Base-by-base conservation (phyloP, 306 rosid genomes). In the Ochetophila trinervis region DNA sequence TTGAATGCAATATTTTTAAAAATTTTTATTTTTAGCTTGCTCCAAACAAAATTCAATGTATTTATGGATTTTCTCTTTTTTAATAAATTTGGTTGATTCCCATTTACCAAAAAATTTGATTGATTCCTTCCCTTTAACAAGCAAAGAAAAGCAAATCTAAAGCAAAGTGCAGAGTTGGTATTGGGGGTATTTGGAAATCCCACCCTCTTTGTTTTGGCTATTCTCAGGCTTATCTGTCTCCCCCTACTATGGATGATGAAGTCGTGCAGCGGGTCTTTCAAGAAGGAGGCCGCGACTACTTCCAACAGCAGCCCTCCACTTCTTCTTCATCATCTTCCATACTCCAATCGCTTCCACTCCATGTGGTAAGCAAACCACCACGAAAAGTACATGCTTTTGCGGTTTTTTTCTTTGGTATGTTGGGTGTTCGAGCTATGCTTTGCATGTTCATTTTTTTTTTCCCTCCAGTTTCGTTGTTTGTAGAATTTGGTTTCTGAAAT, bases 301-400 rank as follows among this genome's bases (percentile, higher is more conserved):
- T 74, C 59, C 99, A 94, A 16, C 97, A 94, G 36, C 97, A 86
- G 48, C 90, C 97, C 69, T 86, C 97, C 52, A 84, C 99, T 72
- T 87, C 98, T 30, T 83, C 90, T 27, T 85, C 87, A 8, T 89
- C 96, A 11, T 88, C 87, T 23, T 83, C 99, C 15, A 94, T 94
- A 62, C 99, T 94, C 63, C 97, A 94, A 74, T 94, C 99, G 47
- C 99, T 94, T 71, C 95, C 97, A 75, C 99, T 94, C 55, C 97
- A 94, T 60, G 96, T 94, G 88, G 99, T 94, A 76, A 50, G 76
- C 72, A 47, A 35, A 45, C 67, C 45, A 53, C 65, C 18, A 45
- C 57, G 24, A 7, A 15, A 37, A 23, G 14, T 30, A 45, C 22
- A 9, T 20, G 16, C 20, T 65, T 68, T 11, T 3, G 14, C 21